Evolutionary conservation across 192 early-diverging fungal genomes (phyloP), one percentile per base, ranked within the genome.

Genomic region (Umbelopsis sp.): DNA sequence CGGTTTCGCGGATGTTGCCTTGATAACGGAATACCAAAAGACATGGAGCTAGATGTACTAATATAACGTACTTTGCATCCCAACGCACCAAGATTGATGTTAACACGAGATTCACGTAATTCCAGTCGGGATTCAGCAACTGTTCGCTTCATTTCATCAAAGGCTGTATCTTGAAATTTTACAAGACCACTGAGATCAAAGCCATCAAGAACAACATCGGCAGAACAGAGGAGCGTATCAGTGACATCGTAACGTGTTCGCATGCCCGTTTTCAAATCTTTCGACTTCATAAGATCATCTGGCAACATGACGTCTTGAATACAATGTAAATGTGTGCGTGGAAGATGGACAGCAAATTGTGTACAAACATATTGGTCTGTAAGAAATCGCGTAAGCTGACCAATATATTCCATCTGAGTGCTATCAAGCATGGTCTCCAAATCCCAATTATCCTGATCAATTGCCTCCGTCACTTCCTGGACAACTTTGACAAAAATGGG

Each of bases 281-380:
- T 85, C 44, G 74, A 77, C 11, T 81, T 80, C 44, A 72, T 74
- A 11, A 86, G 58, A 30, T 83, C 87, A 37, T 84, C 86, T 0
- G 88, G 87, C 53, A 92, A 79, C 70, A 87, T 80, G 6, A 91
- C 87, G 68, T 93, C 90, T 73, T 93, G 91, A 64, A 93, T 89
- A 52, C 86, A 88, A 16, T 86, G 88, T 8, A 90, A 64, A 37
- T 90, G 86, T 5, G 86, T 65, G 25, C 78, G 75, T 9, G 87
- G 88, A 21, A 88, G 72, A 50, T 77, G 85, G 11, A 89, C 68
- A 10, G 84, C 75, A 49, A 91, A 81, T 65, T 82, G 79, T 21
- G 80, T 79, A 20, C 80, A 85, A 15, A 80, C 74, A 49, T 80
- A 79, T 71, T 84, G 78, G 58, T 81, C 81, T 1, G 81, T 76